Evolutionary conservation across 179 eudicot species (phyloP).

Genomic region (Nepenthes alata): DNA sequence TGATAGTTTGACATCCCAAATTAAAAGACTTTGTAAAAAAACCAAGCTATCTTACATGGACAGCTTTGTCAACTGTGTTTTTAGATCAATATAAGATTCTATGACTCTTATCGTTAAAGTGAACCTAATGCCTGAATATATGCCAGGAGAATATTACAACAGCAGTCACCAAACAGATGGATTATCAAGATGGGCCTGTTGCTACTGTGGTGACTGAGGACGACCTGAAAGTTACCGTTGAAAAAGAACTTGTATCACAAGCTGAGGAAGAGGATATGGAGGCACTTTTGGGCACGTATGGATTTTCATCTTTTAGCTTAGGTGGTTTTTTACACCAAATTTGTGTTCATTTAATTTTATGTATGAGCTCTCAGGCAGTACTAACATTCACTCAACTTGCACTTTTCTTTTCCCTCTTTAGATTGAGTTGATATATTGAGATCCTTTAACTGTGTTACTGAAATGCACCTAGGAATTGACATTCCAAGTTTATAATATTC

Average conservation of each 20-base stretch:
- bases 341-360: conserved; percentile 1
- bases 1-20: background rate
- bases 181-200: conserved; percentile 50
- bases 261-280: conserved; percentile 99
- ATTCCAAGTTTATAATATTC: no score
- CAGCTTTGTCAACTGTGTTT: no score
- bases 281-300: conserved; percentile 95
- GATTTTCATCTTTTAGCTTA: conserved; percentile 10
- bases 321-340: conserved; percentile 1
- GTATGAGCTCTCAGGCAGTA: background rate
- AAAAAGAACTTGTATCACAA: conserved; percentile 83
- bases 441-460: no score
- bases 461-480: no score
- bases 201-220: conserved; percentile 31
- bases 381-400: no score
- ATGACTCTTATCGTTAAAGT: background rate
- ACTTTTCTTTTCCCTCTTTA: no score
- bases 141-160: conserved; percentile 58
- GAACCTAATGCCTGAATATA: background rate
- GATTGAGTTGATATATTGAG: no score
- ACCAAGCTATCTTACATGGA: no score
- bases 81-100: no score
- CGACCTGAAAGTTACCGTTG: conserved; percentile 74
- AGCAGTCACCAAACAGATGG: conserved; percentile 32
- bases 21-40: no score